Conservation (phyloP, 73 alveolate species). For the Paramecium primaurelia region DNA sequence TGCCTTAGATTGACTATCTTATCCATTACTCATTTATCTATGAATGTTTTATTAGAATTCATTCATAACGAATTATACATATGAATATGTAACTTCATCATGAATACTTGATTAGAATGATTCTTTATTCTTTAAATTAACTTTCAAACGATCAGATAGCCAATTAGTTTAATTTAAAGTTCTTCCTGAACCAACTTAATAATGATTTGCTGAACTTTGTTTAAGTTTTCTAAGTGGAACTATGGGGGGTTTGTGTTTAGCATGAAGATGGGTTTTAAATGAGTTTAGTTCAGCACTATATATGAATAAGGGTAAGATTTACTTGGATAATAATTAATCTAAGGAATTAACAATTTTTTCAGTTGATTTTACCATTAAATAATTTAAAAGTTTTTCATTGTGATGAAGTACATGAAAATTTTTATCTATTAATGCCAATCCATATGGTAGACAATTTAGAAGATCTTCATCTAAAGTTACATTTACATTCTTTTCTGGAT, state of each 20-base stretch:
- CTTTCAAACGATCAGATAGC: background rate
- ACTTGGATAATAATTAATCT: background rate
- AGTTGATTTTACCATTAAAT: background rate
- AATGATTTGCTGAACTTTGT: background rate
- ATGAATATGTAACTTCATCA: background rate
- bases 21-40: background rate
- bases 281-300: background rate
- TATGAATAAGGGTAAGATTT: background rate
- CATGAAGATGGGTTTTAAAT: background rate
- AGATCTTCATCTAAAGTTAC: background rate
- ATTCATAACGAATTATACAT: background rate
- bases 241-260: background rate
- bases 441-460: conserved; percentile 15
- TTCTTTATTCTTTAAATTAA: background rate
- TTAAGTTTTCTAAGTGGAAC: background rate
- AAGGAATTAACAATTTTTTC: background rate
- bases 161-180: background rate
- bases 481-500: background rate
- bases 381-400: background rate
- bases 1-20: background rate
- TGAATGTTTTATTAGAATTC: background rate
- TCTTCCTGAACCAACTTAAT: background rate
- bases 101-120: background rate
- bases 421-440: background rate
- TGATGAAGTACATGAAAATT: background rate